phyloP scores from a whole-genome alignment of 345 rosid genomes.

The Eucalyptus marginata region DNA sequence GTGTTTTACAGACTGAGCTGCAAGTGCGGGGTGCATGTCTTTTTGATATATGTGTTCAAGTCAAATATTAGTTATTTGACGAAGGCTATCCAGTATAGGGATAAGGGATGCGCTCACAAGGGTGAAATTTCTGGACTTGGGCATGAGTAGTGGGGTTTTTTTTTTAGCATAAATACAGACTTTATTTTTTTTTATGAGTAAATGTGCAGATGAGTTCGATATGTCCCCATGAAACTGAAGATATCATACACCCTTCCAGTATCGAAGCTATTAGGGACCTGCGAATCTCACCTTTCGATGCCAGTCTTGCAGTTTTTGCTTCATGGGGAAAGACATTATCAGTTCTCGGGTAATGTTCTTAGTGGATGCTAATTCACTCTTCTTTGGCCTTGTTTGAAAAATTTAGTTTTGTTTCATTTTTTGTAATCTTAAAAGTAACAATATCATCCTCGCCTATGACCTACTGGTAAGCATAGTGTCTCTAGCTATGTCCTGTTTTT shows the following conservation, averaged over 20 bases:
- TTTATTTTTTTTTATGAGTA: background rate
- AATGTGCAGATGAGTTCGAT: conserved; percentile 45
- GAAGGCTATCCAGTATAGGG: conserved; percentile 16
- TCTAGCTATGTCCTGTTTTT: too few species aligned
- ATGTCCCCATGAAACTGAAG: conserved; percentile 46
- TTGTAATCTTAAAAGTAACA: conserved; percentile 63
- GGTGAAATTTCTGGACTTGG: conserved; percentile 26
- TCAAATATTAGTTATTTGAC: too few species aligned
- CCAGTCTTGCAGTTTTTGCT: conserved; percentile 18
- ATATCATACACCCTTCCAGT: background rate
- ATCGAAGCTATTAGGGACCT: conserved; percentile 65
- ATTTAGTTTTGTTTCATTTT: background rate
- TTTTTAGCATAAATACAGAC: background rate
- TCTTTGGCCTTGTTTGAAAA: background rate
- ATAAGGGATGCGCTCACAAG: conserved; percentile 50
- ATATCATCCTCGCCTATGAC: conserved; percentile 46
- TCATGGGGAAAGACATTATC: too few species aligned
- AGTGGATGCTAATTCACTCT: background rate
- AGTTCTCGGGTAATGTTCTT: conserved; percentile 31
- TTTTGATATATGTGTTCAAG: too few species aligned
- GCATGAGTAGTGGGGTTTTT: background rate
- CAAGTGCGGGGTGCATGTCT: background rate
- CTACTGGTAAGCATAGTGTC: conserved; percentile 37
- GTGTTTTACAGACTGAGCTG: background rate
- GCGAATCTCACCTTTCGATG: conserved; percentile 45